Percentiles rank a stretch among this genome's conserved stretches.
These are phyloP conservation scores for Amanita rubescens DNA, from an alignment of 768 basidiomycete species.

Conservation along the genomic window DNA sequence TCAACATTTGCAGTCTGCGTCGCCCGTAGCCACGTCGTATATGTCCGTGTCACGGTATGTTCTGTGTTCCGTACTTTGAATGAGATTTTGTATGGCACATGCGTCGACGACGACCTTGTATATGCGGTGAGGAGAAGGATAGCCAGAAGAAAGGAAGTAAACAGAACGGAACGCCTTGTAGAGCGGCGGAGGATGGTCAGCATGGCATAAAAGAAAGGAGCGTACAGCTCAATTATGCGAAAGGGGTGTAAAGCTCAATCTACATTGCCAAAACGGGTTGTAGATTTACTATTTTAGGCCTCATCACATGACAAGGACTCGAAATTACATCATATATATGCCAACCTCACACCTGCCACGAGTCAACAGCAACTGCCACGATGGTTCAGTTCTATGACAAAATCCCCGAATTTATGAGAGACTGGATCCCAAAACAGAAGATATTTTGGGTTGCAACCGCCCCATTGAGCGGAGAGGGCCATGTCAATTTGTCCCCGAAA, in stretches of 20 bases:
- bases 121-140: not conserved
- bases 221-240: not conserved
- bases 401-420: conserved; percentile 43
- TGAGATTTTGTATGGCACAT: not conserved
- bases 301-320: not conserved
- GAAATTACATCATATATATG: no score
- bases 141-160: not conserved
- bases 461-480: conserved; percentile 47
- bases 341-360: no score
- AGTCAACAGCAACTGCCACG: not conserved
- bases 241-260: not conserved
- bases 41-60: conserved; percentile 10
- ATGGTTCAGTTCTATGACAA: conserved; percentile 40
- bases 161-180: not conserved
- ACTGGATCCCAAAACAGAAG: conserved; percentile 56
- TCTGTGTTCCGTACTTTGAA: not conserved
- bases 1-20: conserved; percentile 5
- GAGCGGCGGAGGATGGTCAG: not conserved
- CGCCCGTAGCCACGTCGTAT: conserved; percentile 8
- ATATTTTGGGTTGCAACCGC: conserved; percentile 70
- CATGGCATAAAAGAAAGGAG: not conserved
- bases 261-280: conserved; percentile 1
- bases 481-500: conserved; percentile 66
- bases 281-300: not conserved
- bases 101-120: not conserved